Percentiles rank a stretch among this genome's conserved stretches.
phyloP scores from a whole-genome alignment of 208 protist species.

The Leishmania martiniquensis region DNA sequence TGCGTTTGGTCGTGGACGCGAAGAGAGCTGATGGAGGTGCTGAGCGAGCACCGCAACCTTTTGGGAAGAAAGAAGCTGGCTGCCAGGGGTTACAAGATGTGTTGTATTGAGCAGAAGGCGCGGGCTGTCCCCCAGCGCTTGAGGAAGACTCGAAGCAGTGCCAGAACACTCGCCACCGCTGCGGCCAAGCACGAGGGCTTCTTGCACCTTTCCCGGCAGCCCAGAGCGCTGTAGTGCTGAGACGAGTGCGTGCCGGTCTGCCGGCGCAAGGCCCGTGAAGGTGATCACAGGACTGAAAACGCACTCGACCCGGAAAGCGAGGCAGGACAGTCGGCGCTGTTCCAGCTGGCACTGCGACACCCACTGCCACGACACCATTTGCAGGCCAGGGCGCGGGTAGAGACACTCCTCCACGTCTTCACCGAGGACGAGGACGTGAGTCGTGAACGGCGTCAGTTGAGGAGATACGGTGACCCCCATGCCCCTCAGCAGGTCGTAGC shows the following conservation, averaged over 20 bases:
- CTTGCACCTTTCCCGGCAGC: conserved; percentile 44
- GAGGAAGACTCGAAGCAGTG: background rate
- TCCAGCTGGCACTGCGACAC: conserved; percentile 40
- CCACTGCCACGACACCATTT: conserved; percentile 68
- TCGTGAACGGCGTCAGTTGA: conserved; percentile 40
- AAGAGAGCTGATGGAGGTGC: conserved; percentile 10
- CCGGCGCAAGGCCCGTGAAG: conserved; percentile 45
- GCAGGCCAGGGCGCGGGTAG: conserved; percentile 58
- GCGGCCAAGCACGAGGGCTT: conserved; percentile 40
- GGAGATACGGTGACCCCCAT: conserved; percentile 22
- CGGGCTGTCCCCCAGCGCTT: background rate
- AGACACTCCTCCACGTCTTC: conserved; percentile 28
- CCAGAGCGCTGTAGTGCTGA: conserved; percentile 26
- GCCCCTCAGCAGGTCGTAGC: conserved; percentile 20
- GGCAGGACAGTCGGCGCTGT: conserved; percentile 37
- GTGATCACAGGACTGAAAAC: conserved; percentile 50
- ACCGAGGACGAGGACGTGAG: conserved; percentile 52
- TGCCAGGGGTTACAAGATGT: conserved; percentile 45
- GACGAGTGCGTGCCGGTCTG: conserved; percentile 35
- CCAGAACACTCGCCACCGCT: background rate
- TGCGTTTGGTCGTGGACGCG: conserved; percentile 1
- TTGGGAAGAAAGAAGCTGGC: conserved; percentile 25
- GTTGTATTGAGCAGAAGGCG: conserved; percentile 42
- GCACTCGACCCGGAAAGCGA: conserved; percentile 37
- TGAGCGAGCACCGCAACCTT: conserved; percentile 43